Percentiles rank a stretch among this genome's conserved stretches.
Conservation (phyloP, 805 yeast genomes). For the Torulaspora quercuum region DNA sequence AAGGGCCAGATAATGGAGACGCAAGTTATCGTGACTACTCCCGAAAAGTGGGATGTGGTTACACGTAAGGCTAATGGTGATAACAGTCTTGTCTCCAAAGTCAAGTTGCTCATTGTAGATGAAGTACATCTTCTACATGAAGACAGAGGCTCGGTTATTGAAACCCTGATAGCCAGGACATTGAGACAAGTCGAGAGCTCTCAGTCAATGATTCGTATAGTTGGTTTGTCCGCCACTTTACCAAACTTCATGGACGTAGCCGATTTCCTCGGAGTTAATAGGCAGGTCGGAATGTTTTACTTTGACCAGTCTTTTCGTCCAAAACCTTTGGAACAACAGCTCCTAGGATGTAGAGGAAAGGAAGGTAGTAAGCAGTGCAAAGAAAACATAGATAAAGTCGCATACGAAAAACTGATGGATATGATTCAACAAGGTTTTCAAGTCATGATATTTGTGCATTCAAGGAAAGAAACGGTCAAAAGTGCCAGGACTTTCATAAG, state of each 20-base stretch:
- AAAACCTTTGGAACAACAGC: constrained; percentile 83
- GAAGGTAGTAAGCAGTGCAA: constrained; percentile 67
- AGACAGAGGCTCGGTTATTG: constrained; percentile 97
- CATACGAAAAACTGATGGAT: constrained; percentile 72
- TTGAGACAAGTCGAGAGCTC: constrained; percentile 91
- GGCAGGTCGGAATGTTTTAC: constrained; percentile 87
- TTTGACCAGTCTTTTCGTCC: constrained; percentile 94
- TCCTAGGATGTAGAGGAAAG: constrained; percentile 83
- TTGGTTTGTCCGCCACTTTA: constrained; percentile 89
- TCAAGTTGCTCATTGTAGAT: constrained; percentile 83
- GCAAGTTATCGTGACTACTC: constrained; percentile 88
- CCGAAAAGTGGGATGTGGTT: constrained; percentile 97
- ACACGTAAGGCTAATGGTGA: constrained; percentile 92
- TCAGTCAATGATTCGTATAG: constrained; percentile 89
- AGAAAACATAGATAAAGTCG: constrained; percentile 68
- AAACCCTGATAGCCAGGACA: constrained; percentile 91
- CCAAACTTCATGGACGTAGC: constrained; percentile 94
- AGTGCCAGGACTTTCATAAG: constrained; percentile 71
- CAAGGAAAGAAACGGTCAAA: constrained; percentile 86
- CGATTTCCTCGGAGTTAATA: constrained; percentile 86
- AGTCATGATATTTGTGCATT: constrained; percentile 95
- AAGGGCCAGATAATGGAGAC: constrained; percentile 75
- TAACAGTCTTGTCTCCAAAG: constrained; percentile 76
- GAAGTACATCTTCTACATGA: constrained; percentile 96
- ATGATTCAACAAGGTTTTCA: constrained; percentile 71